These are phyloP conservation scores for Basidioascus undulatus DNA, from an alignment of 768 basidiomycete species.

Conservation along the genomic window DNA sequence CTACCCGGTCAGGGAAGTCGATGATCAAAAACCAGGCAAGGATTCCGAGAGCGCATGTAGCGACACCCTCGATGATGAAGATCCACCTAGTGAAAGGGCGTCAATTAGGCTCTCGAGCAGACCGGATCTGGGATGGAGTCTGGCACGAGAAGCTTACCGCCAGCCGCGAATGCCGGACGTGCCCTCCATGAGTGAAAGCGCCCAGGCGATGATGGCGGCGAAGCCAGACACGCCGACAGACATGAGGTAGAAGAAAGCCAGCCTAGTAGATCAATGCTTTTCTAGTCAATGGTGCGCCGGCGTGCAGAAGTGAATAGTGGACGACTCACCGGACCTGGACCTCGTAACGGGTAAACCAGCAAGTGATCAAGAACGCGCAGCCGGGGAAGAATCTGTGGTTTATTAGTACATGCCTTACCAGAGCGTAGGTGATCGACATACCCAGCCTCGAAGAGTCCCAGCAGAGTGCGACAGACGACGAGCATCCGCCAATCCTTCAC, in stretches of 20 bases:
- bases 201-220: background rate
- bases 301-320: too few relatives aligned
- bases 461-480: background rate
- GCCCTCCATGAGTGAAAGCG: background rate
- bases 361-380: background rate
- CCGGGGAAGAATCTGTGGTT: background rate
- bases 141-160: background rate
- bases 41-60: too few relatives aligned
- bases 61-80: too few relatives aligned
- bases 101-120: too few relatives aligned
- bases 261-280: too few relatives aligned
- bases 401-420: too few relatives aligned
- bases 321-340: too few relatives aligned
- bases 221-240: background rate
- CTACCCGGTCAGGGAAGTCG: constrained; percentile 19
- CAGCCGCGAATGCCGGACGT: too few relatives aligned
- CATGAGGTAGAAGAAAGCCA: background rate
- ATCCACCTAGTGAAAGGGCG: too few relatives aligned
- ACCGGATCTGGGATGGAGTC: background rate
- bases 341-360: constrained; percentile 1
- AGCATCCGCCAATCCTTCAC: background rate
- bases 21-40: too few relatives aligned
- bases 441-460: constrained; percentile 1
- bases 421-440: too few relatives aligned
- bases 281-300: too few relatives aligned